Conservation (phyloP, 257 asterid species). For the Rehmannia glutinosa region DNA sequence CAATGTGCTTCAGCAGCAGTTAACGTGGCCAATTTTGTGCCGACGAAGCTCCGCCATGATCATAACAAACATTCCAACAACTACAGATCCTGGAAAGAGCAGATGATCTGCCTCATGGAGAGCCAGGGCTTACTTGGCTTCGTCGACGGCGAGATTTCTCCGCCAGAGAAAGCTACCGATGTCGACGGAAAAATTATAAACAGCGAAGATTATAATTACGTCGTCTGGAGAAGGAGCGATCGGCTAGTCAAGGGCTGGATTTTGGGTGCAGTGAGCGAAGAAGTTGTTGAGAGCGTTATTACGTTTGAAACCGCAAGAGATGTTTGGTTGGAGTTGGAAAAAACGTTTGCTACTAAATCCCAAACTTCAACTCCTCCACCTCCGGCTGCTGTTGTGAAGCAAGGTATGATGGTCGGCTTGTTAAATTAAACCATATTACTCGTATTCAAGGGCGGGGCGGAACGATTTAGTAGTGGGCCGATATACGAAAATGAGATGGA, state of each 20-base stretch:
- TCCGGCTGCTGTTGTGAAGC: no score
- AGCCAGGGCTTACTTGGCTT: not conserved
- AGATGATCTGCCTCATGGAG: not conserved
- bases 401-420: no score
- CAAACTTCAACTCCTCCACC: no score
- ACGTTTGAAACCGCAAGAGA: not conserved
- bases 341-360: no score
- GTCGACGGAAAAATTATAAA: no score
- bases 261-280: slow-evolving; percentile 1
- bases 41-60: not conserved
- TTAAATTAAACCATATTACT: no score
- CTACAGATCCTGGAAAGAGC: not conserved
- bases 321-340: slow-evolving; percentile 14
- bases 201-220: not conserved
- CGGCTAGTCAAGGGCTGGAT: slow-evolving; percentile 17
- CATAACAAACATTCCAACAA: not conserved
- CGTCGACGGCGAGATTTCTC: not conserved
- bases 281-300: not conserved
- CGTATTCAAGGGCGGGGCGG: no score
- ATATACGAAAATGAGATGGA: no score
- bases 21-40: not conserved
- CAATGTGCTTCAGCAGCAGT: not conserved
- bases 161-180: no score
- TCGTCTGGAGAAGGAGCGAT: not conserved
- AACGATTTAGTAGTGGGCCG: no score